Conservation (phyloP, 2,329 filamentous ascomycete species). For the Fusarium papillatum region DNA sequence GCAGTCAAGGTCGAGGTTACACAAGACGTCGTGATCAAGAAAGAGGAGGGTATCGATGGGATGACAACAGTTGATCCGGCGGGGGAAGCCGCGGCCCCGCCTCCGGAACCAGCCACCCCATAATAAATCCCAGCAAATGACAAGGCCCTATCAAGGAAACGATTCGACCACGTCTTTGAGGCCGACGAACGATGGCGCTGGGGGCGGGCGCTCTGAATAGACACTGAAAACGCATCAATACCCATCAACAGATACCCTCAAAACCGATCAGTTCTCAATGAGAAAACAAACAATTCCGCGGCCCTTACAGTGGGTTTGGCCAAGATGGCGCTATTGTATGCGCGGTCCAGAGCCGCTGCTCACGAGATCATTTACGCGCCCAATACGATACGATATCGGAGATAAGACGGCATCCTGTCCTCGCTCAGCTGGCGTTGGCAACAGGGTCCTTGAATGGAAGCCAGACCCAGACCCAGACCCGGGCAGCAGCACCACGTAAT, state of each 20-base stretch:
- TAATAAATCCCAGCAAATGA: slow-evolving; percentile 29
- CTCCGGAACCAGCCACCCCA: slow-evolving; percentile 39
- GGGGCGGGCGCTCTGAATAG: slow-evolving; percentile 10
- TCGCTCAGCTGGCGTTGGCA: slow-evolving; percentile 12
- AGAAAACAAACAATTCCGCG: neutral
- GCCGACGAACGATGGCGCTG: slow-evolving; percentile 14
- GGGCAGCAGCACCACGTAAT: slow-evolving; percentile 35
- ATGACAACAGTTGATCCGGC: slow-evolving; percentile 22
- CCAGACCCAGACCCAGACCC: slow-evolving; percentile 13
- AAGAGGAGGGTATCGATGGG: slow-evolving; percentile 44
- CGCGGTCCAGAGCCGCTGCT: slow-evolving; percentile 26
- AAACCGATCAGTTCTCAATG: slow-evolving; percentile 16
- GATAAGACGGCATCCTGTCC: slow-evolving; percentile 36
- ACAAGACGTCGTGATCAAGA: slow-evolving; percentile 41
- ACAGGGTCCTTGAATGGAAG: slow-evolving; percentile 14
- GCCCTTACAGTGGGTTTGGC: slow-evolving; percentile 8
- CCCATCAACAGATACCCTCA: slow-evolving; percentile 30
- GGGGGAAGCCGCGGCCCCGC: slow-evolving; percentile 34
- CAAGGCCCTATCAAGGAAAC: slow-evolving; percentile 21
- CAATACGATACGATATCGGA: slow-evolving; percentile 46
- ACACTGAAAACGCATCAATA: slow-evolving; percentile 30
- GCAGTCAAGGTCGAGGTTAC: slow-evolving; percentile 41
- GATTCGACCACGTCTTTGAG: slow-evolving; percentile 39
- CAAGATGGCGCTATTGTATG: slow-evolving; percentile 35
- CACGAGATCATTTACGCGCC: slow-evolving; percentile 40